phyloP scores from a whole-genome alignment of 73 alveolate species.

The Tetrahymena thermophila region DNA sequence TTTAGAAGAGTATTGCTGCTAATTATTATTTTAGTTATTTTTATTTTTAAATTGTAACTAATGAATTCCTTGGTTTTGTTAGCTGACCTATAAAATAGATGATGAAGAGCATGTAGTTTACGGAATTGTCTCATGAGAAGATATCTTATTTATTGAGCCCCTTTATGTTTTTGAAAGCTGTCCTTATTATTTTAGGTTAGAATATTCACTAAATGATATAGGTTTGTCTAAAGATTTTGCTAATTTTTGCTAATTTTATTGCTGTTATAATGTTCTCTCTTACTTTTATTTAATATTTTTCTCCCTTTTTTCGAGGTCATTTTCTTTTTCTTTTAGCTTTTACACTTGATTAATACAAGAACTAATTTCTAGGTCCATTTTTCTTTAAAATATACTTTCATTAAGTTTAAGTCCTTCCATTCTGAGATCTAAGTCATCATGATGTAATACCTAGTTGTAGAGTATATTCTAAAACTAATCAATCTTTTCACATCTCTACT shows the following conservation, averaged over 20 bases:
- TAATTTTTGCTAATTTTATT: background rate
- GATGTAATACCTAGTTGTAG: background rate
- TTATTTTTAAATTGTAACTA: background rate
- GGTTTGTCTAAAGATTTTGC: background rate
- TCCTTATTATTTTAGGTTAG: background rate
- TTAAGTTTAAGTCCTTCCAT: background rate
- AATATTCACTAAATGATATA: background rate
- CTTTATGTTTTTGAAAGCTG: background rate
- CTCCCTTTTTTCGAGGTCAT: background rate
- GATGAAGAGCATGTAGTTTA: background rate
- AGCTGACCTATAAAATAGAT: background rate
- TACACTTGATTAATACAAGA: background rate
- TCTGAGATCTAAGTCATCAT: background rate
- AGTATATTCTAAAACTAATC: background rate
- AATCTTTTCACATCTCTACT: background rate
- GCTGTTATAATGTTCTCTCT: background rate
- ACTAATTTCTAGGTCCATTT: background rate
- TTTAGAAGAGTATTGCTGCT: background rate
- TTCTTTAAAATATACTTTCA: background rate
- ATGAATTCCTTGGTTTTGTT: background rate
- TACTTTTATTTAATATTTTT: background rate
- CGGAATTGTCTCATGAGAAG: background rate
- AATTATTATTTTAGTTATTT: background rate
- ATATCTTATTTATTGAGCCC: background rate
- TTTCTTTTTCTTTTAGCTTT: background rate